Evolutionary conservation across 1,284 basidiomycete genomes (phyloP).

Genomic region (Ustilago loliicola): DNA sequence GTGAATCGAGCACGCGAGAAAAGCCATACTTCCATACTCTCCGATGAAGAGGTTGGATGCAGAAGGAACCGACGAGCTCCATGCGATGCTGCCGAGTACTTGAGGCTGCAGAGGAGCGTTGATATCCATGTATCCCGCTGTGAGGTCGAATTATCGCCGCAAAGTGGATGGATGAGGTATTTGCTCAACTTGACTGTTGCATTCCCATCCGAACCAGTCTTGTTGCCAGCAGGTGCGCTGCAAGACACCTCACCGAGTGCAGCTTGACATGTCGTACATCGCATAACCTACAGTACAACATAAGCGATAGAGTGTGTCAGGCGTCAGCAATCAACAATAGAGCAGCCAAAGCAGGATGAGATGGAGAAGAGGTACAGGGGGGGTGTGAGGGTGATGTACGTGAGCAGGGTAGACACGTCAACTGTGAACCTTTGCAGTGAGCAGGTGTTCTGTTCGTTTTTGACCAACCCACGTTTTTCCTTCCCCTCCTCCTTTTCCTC

Average conservation of each 20-base stretch:
- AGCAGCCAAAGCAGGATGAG: not conserved
- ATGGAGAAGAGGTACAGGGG: not conserved
- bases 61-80: constrained; percentile 31
- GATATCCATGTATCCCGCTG: constrained; percentile 6
- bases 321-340: not conserved
- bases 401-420: constrained; percentile 34
- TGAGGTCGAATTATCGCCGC: too few species aligned
- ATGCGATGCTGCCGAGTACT: constrained; percentile 28
- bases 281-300: constrained; percentile 1
- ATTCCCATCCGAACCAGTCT: not conserved
- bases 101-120: constrained; percentile 12
- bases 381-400: constrained; percentile 16
- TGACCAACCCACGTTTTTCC: constrained; percentile 16
- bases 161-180: constrained; percentile 10
- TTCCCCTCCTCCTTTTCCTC: not conserved
- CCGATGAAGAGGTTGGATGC: not conserved
- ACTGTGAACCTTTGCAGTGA: constrained; percentile 26
- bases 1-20: constrained; percentile 35
- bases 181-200: constrained; percentile 29
- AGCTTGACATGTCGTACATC: constrained; percentile 12
- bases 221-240: not conserved
- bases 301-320: not conserved
- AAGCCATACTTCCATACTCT: constrained; percentile 22
- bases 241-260: constrained; percentile 11
- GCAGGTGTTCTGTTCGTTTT: constrained; percentile 53